Evolutionary conservation across 2,329 filamentous ascomycete genomes (phyloP).

Genomic region (Microdochium nivale): DNA sequence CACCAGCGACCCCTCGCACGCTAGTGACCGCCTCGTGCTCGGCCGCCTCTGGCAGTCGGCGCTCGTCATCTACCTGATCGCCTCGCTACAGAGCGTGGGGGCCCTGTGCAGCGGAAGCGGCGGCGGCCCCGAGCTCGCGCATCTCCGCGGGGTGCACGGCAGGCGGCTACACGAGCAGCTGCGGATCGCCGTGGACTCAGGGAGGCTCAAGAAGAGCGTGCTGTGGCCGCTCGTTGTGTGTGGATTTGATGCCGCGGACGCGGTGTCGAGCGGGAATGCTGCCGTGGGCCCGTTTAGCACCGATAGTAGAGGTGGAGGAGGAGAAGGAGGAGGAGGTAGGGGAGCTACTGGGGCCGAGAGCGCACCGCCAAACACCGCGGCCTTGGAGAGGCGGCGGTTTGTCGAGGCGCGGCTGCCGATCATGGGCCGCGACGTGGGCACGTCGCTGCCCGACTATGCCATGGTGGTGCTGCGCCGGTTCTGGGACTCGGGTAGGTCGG

Average conservation of each 20-base stretch:
- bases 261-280: no score
- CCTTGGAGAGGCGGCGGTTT: not conserved
- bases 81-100: not conserved
- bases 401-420: not conserved
- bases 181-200: not conserved
- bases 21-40: not conserved
- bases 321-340: not conserved
- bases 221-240: not conserved
- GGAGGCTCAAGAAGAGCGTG: conserved; percentile 1
- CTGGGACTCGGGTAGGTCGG: not conserved
- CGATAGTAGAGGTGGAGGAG: not conserved
- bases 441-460: not conserved
- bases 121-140: not conserved
- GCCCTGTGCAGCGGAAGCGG: not conserved
- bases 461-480: not conserved
- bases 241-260: not conserved
- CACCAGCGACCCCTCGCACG: not conserved
- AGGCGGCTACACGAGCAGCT: conserved; percentile 1
- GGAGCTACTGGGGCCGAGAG: not conserved
- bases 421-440: not conserved
- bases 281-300: not conserved
- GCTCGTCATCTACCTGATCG: not conserved
- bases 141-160: not conserved
- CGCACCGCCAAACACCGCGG: no score
- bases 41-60: not conserved